Percentiles rank a stretch among this genome's conserved stretches.
Conservation (phyloP, 2,329 filamentous ascomycete species). For the Phialophora expanda region DNA sequence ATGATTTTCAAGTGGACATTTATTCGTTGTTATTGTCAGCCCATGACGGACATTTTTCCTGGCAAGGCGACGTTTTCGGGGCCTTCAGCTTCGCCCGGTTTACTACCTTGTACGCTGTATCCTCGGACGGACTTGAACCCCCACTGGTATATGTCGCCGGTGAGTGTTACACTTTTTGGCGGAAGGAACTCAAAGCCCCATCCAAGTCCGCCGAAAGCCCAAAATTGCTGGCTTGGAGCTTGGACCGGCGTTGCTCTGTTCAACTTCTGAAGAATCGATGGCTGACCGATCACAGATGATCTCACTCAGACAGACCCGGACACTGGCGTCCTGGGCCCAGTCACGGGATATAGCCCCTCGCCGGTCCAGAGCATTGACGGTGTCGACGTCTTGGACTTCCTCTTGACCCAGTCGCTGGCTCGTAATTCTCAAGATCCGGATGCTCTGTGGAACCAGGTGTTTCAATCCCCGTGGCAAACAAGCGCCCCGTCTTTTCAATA, state of each 20-base stretch:
- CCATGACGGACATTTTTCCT: conserved; percentile 65
- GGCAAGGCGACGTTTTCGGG: conserved; percentile 28
- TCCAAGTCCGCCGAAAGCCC: not conserved
- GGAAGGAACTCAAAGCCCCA: not conserved
- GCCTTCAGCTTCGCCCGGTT: conserved; percentile 40
- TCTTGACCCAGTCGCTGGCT: conserved; percentile 38
- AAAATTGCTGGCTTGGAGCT: conserved; percentile 13
- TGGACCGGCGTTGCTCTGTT: not conserved
- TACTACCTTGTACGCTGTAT: conserved; percentile 26
- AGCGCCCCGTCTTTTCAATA: conserved; percentile 18
- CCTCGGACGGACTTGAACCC: conserved; percentile 24
- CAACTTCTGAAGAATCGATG: not conserved
- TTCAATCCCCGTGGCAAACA: conserved; percentile 35
- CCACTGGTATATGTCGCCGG: conserved; percentile 54
- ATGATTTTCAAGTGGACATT: conserved; percentile 62
- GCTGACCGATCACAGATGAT: conserved; percentile 27
- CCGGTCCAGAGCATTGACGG: conserved; percentile 43
- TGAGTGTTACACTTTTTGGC: conserved; percentile 27
- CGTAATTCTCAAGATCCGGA: conserved; percentile 41
- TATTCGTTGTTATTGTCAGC: conserved; percentile 59
- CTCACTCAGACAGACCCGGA: conserved; percentile 22
- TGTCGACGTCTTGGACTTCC: conserved; percentile 41
- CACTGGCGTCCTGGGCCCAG: conserved; percentile 3
- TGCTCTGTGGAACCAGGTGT: conserved; percentile 44
- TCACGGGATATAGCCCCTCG: conserved; percentile 37